Evolutionary conservation across 2,329 filamentous ascomycete species (phyloP), one percentile per base, ranked within the genome.

Genomic region (Pleomassaria siparia): DNA sequence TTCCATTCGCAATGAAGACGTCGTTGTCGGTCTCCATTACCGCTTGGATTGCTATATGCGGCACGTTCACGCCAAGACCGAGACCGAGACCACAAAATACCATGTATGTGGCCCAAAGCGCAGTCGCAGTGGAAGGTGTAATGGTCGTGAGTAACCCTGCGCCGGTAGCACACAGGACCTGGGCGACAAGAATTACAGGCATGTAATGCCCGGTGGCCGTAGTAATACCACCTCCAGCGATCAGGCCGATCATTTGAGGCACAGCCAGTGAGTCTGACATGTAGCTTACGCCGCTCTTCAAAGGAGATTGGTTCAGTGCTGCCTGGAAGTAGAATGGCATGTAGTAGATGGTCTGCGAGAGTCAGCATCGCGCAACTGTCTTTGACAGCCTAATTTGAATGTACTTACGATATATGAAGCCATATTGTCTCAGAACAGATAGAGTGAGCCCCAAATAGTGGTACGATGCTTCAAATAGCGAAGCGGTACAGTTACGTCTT

Each of bases 311-410:
- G 20, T 60, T 50, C 43, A 69, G 65, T 46, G 73, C 63, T 20
- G 67, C 60, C 49, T 74, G 71, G 52, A 74, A 72, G 41, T 64
- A 63, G 11, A 61, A 30, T 10, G 58, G 58, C 2, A 73, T 50
- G 39, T 58, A 57, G 42, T 52, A 60, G 8, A 46, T 35, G 11
- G 11, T 30, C 28, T 30, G 28, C 28, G n/a, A 26, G 25, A 26
- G n/a, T n/a, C n/a, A n/a, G n/a, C n/a, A n/a, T n/a, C n/a, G n/a
- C n/a, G n/a, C n/a, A n/a, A n/a, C n/a, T n/a, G n/a, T n/a, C n/a
- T n/a, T n/a, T n/a, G n/a, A n/a, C n/a, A n/a, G n/a, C n/a, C n/a
- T n/a, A n/a, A n/a, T n/a, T 26, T 7, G 25, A 6, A 6, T 5
- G n/a, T n/a, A n/a, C 28, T 30, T 30, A 30, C 28, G 11, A 30